Evolutionary conservation across 129 eudicot genomes (phyloP).

Genomic region (Artemisia argyi): DNA sequence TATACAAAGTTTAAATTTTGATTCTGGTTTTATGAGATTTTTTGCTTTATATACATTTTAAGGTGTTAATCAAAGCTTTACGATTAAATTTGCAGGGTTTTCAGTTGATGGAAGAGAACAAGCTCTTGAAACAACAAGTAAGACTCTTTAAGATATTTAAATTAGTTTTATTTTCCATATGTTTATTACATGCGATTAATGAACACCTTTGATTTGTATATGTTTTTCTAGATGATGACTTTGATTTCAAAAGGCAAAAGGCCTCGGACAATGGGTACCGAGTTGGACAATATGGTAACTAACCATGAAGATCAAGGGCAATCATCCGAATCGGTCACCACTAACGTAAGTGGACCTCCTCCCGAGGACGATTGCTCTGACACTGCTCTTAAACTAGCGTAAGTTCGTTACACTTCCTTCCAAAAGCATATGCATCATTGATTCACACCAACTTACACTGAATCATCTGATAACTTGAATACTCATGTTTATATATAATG

Average conservation of each 20-base stretch:
- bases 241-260: conserved; percentile 40
- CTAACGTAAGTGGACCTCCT: conserved; percentile 54
- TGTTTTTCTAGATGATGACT: conserved; percentile 31
- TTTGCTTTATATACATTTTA: neutral
- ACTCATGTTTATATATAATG: no score
- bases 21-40: neutral
- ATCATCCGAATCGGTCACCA: conserved; percentile 50
- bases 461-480: neutral
- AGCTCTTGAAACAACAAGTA: conserved; percentile 47
- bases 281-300: conserved; percentile 24
- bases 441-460: neutral
- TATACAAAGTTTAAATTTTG: neutral
- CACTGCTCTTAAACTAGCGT: conserved; percentile 64
- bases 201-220: neutral
- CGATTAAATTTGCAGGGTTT: conserved; percentile 33
- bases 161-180: neutral
- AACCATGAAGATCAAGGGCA: conserved; percentile 51
- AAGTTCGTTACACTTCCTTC: conserved; percentile 23
- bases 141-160: neutral
- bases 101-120: conserved; percentile 59
- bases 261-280: conserved; percentile 21
- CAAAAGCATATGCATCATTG: neutral
- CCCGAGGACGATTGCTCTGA: conserved; percentile 62
- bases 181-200: neutral
- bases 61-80: neutral